Percentiles rank a stretch among this genome's conserved stretches.
These are phyloP conservation scores for Lathyrus sativus DNA, from an alignment of 306 rosid species.

Conservation along the genomic window DNA sequence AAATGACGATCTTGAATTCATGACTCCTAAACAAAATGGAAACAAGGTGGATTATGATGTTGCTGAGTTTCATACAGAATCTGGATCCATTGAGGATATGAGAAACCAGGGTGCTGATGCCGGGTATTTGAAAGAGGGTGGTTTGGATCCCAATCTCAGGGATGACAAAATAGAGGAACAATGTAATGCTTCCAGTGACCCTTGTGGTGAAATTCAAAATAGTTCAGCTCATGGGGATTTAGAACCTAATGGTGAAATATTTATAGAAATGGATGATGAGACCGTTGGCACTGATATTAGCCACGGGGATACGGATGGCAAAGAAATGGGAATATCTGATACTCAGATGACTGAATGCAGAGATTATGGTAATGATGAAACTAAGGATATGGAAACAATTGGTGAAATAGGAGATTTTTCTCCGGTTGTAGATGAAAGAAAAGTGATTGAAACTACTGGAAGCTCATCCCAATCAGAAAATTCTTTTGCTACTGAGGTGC, in stretches of 20 bases:
- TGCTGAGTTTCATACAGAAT: slow-evolving; percentile 42
- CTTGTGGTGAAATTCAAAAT: slow-evolving; percentile 32
- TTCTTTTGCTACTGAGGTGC: slow-evolving; percentile 37
- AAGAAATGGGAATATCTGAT: slow-evolving; percentile 22
- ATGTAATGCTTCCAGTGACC: slow-evolving; percentile 37
- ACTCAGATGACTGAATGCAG: slow-evolving; percentile 35
- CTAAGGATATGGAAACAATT: slow-evolving; percentile 28
- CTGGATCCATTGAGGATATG: slow-evolving; percentile 43
- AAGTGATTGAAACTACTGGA: not conserved
- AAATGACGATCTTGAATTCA: slow-evolving; percentile 41
- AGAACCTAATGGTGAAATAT: slow-evolving; percentile 39
- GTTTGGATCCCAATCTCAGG: slow-evolving; percentile 32
- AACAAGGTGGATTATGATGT: slow-evolving; percentile 36
- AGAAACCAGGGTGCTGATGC: slow-evolving; percentile 38
- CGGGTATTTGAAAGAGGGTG: slow-evolving; percentile 40
- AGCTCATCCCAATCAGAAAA: slow-evolving; percentile 19
- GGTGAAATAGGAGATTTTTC: slow-evolving; percentile 43
- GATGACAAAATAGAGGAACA: slow-evolving; percentile 37
- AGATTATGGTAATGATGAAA: slow-evolving; percentile 34
- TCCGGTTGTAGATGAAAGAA: slow-evolving; percentile 32
- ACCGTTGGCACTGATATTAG: slow-evolving; percentile 31
- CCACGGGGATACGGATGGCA: slow-evolving; percentile 25
- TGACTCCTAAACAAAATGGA: slow-evolving; percentile 39
- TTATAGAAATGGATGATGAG: slow-evolving; percentile 34
- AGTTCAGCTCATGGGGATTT: slow-evolving; percentile 20